Percentiles rank a stretch among this genome's conserved stretches.
Evolutionary conservation across 768 basidiomycete species (phyloP).

Genomic region (Pulveroboletus sp.): DNA sequence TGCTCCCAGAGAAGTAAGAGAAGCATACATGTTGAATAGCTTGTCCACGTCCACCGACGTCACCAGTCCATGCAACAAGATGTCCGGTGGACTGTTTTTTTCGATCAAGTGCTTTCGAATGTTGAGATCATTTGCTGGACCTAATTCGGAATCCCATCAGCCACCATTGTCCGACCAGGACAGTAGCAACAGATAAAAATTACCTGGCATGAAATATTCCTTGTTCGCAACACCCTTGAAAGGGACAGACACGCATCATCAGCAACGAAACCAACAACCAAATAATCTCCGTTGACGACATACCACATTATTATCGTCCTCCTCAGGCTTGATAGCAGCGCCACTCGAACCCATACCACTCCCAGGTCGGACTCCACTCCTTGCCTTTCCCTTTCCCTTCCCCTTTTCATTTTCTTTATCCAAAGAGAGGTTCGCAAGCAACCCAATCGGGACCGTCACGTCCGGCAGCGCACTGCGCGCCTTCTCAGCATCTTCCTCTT

Average conservation of each 20-base stretch:
- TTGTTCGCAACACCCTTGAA: conserved; percentile 74
- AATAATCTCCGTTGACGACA: conserved; percentile 10
- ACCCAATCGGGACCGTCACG: conserved; percentile 65
- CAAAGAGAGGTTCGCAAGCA: conserved; percentile 69
- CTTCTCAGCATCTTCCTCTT: conserved; percentile 42
- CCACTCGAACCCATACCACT: conserved; percentile 8
- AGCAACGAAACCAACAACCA: neutral
- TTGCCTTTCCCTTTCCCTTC: conserved; percentile 37
- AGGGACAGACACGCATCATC: conserved; percentile 6
- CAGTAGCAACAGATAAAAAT: neutral
- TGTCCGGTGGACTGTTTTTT: conserved; percentile 75
- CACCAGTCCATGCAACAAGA: conserved; percentile 75
- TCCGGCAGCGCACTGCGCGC: conserved; percentile 55
- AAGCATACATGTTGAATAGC: conserved; percentile 74
- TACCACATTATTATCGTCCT: conserved; percentile 64
- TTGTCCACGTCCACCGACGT: conserved; percentile 74
- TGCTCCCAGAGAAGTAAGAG: neutral
- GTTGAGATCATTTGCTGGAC: conserved; percentile 66
- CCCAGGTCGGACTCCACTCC: conserved; percentile 33
- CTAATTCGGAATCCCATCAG: conserved; percentile 27
- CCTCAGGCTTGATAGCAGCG: conserved; percentile 29
- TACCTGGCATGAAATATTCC: conserved; percentile 76
- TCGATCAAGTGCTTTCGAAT: conserved; percentile 71
- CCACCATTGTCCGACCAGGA: neutral
- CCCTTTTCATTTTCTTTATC: conserved; percentile 45